Base-by-base conservation (phyloP, 2,329 filamentous ascomycete genomes). In the Chaetomium globosum region DNA sequence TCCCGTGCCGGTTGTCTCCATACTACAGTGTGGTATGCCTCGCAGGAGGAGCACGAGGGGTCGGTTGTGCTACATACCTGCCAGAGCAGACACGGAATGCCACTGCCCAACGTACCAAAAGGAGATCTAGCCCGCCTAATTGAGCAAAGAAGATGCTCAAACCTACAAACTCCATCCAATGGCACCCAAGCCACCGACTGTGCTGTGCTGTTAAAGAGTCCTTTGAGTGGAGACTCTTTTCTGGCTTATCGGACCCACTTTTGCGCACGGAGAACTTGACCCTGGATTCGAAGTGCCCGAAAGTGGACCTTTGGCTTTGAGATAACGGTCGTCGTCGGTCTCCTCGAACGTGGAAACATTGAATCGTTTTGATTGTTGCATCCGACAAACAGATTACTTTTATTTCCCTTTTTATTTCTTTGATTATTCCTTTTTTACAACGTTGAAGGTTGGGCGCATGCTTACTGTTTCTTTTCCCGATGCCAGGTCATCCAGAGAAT, bases 11-110 rank as follows among this genome's bases (percentile, higher is more conserved):
- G 60, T 13, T 31, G 49, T 30, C 39, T n/a, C n/a, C 21, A 23
- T 21, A 4, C 53, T 56, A 31, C 53, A 56, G 9, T 12, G 12
- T 36, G 33, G 53, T 10, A 23, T 39, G 53, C 46, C 61, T 48
- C 46, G 56, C 33, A 36, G 46, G 59, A 64, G 61, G 63, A 63
- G 63, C 65, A 67, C 58, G 65, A 67, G 67, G 67, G 55, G 60
- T 43, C 62, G 33, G 60, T 64, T 33, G 60, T 66, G 61, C 48
- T 39, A 69, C 65, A 30, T 36, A 69, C 65, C 36, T 36, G 31
- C 30, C 52, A 39, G 30, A 39, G n/a, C 4, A 28, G 16, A 21
- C 10, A 30, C 23, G 28, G 31, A 26, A 21, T 61, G 16, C 19
- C 26, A 13, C 7, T 16, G n/a, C 30, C 51, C 8, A 12, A 6